Base-by-base conservation (phyloP, 176 grass and related monocot species). In the Urochloa ruziziensis region DNA sequence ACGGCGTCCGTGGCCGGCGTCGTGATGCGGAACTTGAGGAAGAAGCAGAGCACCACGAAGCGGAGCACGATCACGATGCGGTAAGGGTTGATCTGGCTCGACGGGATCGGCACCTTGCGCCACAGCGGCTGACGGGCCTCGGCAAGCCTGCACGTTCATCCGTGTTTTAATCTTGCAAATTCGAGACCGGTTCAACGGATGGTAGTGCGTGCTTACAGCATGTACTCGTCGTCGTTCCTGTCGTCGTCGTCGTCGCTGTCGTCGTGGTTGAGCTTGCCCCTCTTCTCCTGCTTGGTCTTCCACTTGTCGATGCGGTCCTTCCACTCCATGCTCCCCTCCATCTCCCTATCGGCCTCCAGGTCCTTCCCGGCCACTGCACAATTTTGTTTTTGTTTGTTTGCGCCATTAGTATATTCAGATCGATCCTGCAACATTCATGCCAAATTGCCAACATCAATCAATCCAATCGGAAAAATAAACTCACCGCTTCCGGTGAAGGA, bases 291-390 rank as follows among this genome's bases (percentile, higher is more conserved):
- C 79, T 74, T 98, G 12, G 79, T 74, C 80, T 95, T 98, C 93
- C 93, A 98, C 84, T 98, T 95, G 73, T 98, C 96, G 70, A 98
- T 93, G 82, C 96, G 82, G 23, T 98, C 93, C 89, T 98, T 95
- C 96, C 96, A 98, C 77, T 98, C 96, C 91, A 98, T 88, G 86
- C 91, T 86, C 7, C 90, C 95, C 84, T 98, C 95, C 86, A 91
- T 82, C 67, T 98, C 95, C 74, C 95, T 66, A 85, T 98, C 96
- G 17, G 87, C 77, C 70, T 98, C 96, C 1, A 98, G 88, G 25
- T 98, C 96, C 91, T 95, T 98, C 10, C 93, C 93, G 1, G 91
- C 91, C n/a, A 98, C 96, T 95, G 85, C 48, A 78, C 18, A 23
- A 3, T 51, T 44, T 12, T 2, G 2, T 47, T 46, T 47, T 47